Evolutionary conservation across 331 rosid genomes (phyloP).

Genomic region (Saraca asoca): DNA sequence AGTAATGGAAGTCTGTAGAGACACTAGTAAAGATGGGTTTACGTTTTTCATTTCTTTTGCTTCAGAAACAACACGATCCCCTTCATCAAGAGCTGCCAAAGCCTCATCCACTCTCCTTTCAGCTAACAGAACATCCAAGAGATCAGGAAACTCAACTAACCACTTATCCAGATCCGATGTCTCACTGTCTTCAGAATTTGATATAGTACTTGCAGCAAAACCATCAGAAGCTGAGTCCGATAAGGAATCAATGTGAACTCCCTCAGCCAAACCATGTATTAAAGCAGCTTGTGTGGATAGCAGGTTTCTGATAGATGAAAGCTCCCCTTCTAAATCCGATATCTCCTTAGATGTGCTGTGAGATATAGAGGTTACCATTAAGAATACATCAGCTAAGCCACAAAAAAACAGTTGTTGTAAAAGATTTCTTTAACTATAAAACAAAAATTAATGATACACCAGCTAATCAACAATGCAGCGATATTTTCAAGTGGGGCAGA

Average conservation of each 20-base stretch:
- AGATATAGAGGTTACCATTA: constrained; percentile 39
- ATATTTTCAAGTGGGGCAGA: not conserved
- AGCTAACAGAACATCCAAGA: constrained; percentile 88
- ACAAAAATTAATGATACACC: constrained; percentile 21
- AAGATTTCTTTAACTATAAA: not conserved
- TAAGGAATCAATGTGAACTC: constrained; percentile 64
- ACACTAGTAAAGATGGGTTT: constrained; percentile 52
- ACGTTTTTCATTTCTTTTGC: constrained; percentile 66
- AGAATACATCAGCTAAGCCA: constrained; percentile 16
- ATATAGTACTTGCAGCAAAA: constrained; percentile 39
- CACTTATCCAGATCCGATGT: constrained; percentile 75
- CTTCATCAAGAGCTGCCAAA: constrained; percentile 82
- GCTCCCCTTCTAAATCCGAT: constrained; percentile 95
- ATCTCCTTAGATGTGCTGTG: constrained; percentile 95
- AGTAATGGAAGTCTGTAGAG: constrained; percentile 68
- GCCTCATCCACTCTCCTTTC: constrained; percentile 96
- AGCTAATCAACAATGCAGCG: constrained; percentile 16
- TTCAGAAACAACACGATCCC: constrained; percentile 74
- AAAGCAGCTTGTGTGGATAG: constrained; percentile 91
- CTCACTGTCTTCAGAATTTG: constrained; percentile 54
- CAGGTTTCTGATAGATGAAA: constrained; percentile 87
- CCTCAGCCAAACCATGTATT: constrained; percentile 92
- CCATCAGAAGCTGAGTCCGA: constrained; percentile 55
- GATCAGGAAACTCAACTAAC: constrained; percentile 90
- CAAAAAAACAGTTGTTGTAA: constrained; percentile 18